Percentiles rank a stretch among this genome's conserved stretches.
Conservation (phyloP, 176 grass and related monocot species). For the Phoenix dactylifera region DNA sequence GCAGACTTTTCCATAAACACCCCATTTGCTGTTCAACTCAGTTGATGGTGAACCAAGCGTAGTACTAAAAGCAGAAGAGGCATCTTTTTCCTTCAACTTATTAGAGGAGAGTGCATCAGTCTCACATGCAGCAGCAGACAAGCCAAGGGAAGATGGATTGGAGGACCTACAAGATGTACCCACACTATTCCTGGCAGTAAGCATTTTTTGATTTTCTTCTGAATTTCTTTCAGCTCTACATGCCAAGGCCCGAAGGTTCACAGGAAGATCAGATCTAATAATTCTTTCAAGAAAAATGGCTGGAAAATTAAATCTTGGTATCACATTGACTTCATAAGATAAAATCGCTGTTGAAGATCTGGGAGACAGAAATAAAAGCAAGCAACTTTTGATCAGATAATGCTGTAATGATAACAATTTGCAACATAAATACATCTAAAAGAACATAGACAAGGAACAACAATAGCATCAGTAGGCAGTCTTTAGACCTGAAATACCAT, state of each 20-base stretch:
- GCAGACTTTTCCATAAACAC: conserved; percentile 87
- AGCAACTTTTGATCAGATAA: no score
- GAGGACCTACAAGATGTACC: conserved; percentile 15
- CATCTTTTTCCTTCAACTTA: conserved; percentile 33
- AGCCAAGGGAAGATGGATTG: conserved; percentile 24
- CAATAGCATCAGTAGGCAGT: no score
- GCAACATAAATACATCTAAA: background rate
- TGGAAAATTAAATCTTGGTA: conserved; percentile 89
- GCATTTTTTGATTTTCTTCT: conserved; percentile 38
- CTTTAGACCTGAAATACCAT: no score
- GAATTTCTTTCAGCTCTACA: conserved; percentile 64
- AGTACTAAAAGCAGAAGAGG: conserved; percentile 23
- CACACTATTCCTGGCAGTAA: conserved; percentile 26
- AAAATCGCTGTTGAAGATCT: conserved; percentile 61
- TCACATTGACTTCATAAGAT: conserved; percentile 81
- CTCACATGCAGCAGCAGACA: conserved; percentile 11
- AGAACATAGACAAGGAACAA: background rate
- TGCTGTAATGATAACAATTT: no score
- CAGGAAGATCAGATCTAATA: conserved; percentile 84
- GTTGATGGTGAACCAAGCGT: conserved; percentile 32
- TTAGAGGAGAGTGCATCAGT: conserved; percentile 26
- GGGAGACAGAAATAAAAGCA: background rate
- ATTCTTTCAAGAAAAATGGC: conserved; percentile 96
- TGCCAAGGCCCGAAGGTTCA: conserved; percentile 74
- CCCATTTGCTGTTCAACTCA: conserved; percentile 57